These are phyloP conservation scores for Tillandsia leiboldiana DNA, from an alignment of 176 grass and related monocot genomes.

Conservation along the genomic window DNA sequence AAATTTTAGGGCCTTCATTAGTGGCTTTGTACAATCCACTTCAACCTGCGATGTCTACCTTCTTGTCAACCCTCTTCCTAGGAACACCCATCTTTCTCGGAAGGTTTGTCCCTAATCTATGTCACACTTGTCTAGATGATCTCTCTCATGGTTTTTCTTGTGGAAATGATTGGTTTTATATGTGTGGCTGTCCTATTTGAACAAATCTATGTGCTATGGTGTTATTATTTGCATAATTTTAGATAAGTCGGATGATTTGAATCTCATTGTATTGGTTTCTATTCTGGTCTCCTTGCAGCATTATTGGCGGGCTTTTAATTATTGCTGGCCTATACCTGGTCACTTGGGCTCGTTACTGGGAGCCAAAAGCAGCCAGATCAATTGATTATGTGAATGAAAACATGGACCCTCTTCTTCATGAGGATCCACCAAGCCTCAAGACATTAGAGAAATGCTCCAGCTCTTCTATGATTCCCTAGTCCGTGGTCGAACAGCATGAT, in stretches of 20 bases:
- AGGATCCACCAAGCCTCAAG: constrained; percentile 32
- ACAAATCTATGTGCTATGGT: too few species aligned
- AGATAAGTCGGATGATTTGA: background rate
- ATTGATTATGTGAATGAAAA: constrained; percentile 15
- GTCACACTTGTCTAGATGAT: background rate
- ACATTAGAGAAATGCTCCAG: constrained; percentile 28
- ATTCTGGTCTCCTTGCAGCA: constrained; percentile 29
- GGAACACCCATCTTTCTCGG: constrained; percentile 76
- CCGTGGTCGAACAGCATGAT: background rate
- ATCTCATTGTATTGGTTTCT: background rate
- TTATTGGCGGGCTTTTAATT: constrained; percentile 64
- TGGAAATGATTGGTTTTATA: too few species aligned
- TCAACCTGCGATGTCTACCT: constrained; percentile 76
- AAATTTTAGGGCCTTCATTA: constrained; percentile 78
- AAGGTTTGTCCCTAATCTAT: constrained; percentile 40
- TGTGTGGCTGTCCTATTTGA: too few species aligned
- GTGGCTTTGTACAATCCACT: constrained; percentile 85
- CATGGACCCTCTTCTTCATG: constrained; percentile 37
- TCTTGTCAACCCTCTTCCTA: constrained; percentile 84
- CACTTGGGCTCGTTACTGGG: constrained; percentile 70
- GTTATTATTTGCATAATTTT: background rate
- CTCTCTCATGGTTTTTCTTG: background rate
- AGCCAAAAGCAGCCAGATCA: constrained; percentile 22
- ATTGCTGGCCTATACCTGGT: constrained; percentile 82
- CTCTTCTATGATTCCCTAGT: constrained; percentile 36